A percentile compares a stretch with the other conserved stretches of the same genome.
Evolutionary conservation across 495 filamentous ascomycete genomes (phyloP).

Genomic region (Penicillium taxi): DNA sequence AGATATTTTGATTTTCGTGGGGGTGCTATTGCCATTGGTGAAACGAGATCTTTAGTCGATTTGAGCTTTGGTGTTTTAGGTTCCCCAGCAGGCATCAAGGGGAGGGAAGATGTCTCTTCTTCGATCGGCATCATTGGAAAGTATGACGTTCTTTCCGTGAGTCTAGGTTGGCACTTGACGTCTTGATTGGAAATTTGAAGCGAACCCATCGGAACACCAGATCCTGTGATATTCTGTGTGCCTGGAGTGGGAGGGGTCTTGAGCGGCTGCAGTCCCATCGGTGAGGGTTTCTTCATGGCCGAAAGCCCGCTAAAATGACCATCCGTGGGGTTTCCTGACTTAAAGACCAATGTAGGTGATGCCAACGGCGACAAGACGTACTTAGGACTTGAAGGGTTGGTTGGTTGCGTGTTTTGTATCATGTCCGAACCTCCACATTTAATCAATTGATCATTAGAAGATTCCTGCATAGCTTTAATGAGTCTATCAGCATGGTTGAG

Average conservation of each 20-base stretch:
- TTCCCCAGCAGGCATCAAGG: background rate
- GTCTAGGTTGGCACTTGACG: constrained; percentile 3
- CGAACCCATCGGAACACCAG: constrained; percentile 33
- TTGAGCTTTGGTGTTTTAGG: background rate
- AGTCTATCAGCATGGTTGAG: constrained; percentile 67
- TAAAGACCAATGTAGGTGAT: constrained; percentile 5
- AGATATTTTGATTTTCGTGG: constrained; percentile 18
- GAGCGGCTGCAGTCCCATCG: constrained; percentile 12
- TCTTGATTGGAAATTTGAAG: constrained; percentile 33
- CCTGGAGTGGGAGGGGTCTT: constrained; percentile 23
- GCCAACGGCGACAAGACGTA: constrained; percentile 14
- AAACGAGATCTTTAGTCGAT: background rate
- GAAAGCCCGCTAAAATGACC: constrained; percentile 18
- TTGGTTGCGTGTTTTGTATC: constrained; percentile 1
- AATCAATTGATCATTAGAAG: constrained; percentile 36
- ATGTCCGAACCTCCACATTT: constrained; percentile 18
- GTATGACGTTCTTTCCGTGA: background rate
- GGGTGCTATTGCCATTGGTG: background rate
- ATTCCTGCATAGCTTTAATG: constrained; percentile 66
- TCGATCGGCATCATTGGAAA: background rate
- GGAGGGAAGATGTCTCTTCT: background rate
- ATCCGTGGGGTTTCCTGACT: constrained; percentile 2
- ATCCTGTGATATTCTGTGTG: constrained; percentile 31
- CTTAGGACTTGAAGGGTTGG: constrained; percentile 10
- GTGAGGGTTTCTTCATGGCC: constrained; percentile 16